These are phyloP conservation scores for Hyaloscypha finlandica DNA, from an alignment of 495 filamentous ascomycete genomes.

Conservation along the genomic window DNA sequence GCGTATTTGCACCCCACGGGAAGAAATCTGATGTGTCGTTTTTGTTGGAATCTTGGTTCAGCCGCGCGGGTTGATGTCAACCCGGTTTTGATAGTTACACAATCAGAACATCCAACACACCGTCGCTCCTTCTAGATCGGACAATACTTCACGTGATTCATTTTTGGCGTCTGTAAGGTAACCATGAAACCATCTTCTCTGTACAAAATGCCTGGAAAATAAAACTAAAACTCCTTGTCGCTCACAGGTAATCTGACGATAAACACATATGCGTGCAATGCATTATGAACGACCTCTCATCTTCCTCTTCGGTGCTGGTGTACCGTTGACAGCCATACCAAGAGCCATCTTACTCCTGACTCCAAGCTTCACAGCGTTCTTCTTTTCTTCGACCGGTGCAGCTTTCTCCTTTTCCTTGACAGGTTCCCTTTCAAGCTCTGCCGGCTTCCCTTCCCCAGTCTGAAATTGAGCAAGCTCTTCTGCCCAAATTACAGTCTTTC, in stretches of 20 bases:
- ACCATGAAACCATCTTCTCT: background rate
- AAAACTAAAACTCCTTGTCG: background rate
- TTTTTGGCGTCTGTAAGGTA: background rate
- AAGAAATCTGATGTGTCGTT: no score
- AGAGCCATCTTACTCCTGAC: slow-evolving; percentile 33
- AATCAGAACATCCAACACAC: no score
- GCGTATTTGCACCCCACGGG: no score
- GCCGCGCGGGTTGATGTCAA: no score
- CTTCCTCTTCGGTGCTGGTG: slow-evolving; percentile 31
- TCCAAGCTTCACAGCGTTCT: slow-evolving; percentile 29
- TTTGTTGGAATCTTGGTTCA: no score
- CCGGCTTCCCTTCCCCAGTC: slow-evolving; percentile 15
- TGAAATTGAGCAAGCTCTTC: slow-evolving; percentile 33
- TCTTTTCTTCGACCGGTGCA: slow-evolving; percentile 21
- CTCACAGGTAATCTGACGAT: background rate
- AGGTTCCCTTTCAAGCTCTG: background rate
- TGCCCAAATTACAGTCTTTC: slow-evolving; percentile 33
- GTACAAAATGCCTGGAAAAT: background rate
- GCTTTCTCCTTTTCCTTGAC: slow-evolving; percentile 19
- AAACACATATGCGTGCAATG: background rate
- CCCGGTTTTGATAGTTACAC: no score
- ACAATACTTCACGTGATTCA: background rate
- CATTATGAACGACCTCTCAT: slow-evolving; percentile 15
- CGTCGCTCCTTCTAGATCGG: background rate
- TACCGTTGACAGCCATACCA: slow-evolving; percentile 33